A percentile compares a stretch with the other conserved stretches of the same genome.
Conservation (phyloP, 139 green algal genomes). For the Zygnema cylindricum region DNA sequence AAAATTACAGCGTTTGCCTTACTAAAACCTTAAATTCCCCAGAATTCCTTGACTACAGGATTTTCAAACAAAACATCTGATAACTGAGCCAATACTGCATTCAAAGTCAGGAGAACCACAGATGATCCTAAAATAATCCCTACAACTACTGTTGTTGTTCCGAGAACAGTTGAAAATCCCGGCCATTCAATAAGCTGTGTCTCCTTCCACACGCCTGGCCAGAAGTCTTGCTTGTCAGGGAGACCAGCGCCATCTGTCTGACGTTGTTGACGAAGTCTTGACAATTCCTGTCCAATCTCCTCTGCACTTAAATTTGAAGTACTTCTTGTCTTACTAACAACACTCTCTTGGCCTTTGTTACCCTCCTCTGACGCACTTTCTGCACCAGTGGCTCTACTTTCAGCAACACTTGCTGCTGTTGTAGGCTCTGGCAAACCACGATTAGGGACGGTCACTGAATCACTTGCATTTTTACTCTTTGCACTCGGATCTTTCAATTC, state of each 20-base stretch:
- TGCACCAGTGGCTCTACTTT: background rate
- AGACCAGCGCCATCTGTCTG: background rate
- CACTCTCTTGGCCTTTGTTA: no score
- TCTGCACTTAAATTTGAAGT: background rate
- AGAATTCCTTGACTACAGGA: conserved; percentile 30
- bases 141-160: conserved; percentile 72
- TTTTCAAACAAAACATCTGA: conserved; percentile 34
- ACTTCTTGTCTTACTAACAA: background rate
- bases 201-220: conserved; percentile 69
- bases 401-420: background rate
- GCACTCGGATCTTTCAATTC: no score
- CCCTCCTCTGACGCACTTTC: background rate
- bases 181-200: conserved; percentile 75
- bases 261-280: background rate
- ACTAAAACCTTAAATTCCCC: conserved; percentile 35
- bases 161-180: conserved; percentile 54
- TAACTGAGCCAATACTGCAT: conserved; percentile 66
- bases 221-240: conserved; percentile 28
- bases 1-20: no score
- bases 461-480: no score
- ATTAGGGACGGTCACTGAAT: background rate
- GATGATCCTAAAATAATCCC: conserved; percentile 65
- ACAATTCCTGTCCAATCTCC: background rate
- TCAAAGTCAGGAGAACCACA: conserved; percentile 68
- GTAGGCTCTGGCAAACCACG: background rate